Base-by-base conservation (phyloP, 163 green algal genomes). In the Trebouxiophyceae sp. region DNA sequence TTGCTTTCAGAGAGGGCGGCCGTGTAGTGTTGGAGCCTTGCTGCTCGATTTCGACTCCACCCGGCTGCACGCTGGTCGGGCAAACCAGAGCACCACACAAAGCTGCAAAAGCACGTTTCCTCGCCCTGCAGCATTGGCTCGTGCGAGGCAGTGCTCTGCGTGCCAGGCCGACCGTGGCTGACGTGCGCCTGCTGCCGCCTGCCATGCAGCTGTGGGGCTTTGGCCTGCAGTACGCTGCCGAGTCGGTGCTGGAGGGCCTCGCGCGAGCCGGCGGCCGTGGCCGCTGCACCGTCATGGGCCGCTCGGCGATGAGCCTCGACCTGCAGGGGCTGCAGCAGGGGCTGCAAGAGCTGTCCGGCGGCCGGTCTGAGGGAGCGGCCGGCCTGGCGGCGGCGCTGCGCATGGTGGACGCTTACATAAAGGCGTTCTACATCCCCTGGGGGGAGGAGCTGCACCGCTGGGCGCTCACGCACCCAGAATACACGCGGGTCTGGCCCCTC, bases 371-470 rank as follows among this genome's bases (percentile, higher is more conserved):
- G n/a, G n/a, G n/a, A n/a, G n/a, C n/a, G n/a, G n/a, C n/a, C n/a
- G n/a, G n/a, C n/a, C n/a, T n/a, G n/a, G n/a, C n/a, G n/a, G n/a
- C n/a, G n/a, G n/a, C n/a, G n/a, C 28, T 86, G 60, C 71, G 74
- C 30, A 59, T 76, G 2, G 72, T 74, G 16, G 80, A 87, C 66
- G 69, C 58, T 23, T 87, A 85, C 60, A 69, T 87, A 39, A 85
- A 85, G 76, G 80, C 68, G 8, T 87, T 81, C 59, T 85, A 87
- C 72, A 73, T 87, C 12, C 75, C 54, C 19, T 84, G 65, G 47
- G 63, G 71, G 4, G 62, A 67, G 19, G 78, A 85, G 62, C 62
- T 87, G 27, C 29, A 64, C 33, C 57, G 45, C 30, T 87, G 80
- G 80, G 71, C 70, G 28, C 50, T 65, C 26, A 70, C 67, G 2